A percentile compares a stretch with the other conserved stretches of the same genome.
Conservation (phyloP, 768 basidiomycete species). For the Rossbeevera mucosa region DNA sequence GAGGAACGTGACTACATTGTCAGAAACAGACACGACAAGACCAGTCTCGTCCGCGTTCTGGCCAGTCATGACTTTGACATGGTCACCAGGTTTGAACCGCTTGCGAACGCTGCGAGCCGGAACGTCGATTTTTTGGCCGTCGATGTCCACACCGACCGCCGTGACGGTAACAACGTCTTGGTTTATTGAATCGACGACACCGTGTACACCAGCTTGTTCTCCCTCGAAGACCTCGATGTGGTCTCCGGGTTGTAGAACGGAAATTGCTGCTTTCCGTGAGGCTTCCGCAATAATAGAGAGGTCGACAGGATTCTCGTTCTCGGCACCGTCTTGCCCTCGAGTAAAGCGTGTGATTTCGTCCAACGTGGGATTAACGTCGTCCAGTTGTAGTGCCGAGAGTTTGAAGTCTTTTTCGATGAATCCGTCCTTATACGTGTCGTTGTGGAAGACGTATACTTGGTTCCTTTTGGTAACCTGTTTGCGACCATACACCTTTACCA, state of each 20-base stretch:
- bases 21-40: conserved; percentile 86
- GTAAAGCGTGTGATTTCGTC: conserved; percentile 95
- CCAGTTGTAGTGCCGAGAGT: conserved; percentile 66
- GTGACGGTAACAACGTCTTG: conserved; percentile 84
- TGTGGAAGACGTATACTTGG: conserved; percentile 79
- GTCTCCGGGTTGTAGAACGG: conserved; percentile 95
- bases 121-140: conserved; percentile 81
- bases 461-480: conserved; percentile 72
- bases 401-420: conserved; percentile 97
- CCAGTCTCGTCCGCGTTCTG: conserved; percentile 95
- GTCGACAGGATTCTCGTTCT: conserved; percentile 70
- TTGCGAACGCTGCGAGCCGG: conserved; percentile 89
- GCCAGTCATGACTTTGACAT: conserved; percentile 97
- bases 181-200: conserved; percentile 84
- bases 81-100: conserved; percentile 94
- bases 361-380: conserved; percentile 91
- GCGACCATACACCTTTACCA: conserved; percentile 77
- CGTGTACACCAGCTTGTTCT: conserved; percentile 89
- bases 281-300: conserved; percentile 90
- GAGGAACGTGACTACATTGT: conserved; percentile 90
- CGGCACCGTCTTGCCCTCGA: conserved; percentile 65
- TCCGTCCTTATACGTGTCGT: conserved; percentile 91
- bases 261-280: conserved; percentile 84
- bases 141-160: conserved; percentile 76
- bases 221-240: conserved; percentile 97